Evolutionary conservation across 805 yeast genomes (phyloP), one percentile per base, ranked within the genome.

Genomic region (Candida sanyiensis): DNA sequence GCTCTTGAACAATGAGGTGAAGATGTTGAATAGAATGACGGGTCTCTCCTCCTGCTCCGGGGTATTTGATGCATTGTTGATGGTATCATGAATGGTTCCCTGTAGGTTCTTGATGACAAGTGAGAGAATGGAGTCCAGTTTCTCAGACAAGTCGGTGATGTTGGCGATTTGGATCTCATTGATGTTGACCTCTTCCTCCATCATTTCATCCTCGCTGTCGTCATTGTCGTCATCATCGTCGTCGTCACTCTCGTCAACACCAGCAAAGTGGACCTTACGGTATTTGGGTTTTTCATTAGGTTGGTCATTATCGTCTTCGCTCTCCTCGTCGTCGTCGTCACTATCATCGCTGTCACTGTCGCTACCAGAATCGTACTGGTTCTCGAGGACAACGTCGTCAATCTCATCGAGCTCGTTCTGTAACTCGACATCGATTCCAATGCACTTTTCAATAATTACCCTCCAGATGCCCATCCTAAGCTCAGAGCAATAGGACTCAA

Each of bases 371-470:
- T 58, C 61, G 6, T 58, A 58, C 7, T 52, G 54, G 6, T 44
- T 58, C n/a, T 54, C 54, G 20, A 39, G 37, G 2, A 30, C 38
- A 5, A 28, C 42, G 9, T 49, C 57, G 55, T 84, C 95, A 40
- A 82, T 63, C 48, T 85, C 95, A 51, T 88, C 96, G 42, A 86
- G 63, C 50, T 83, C 93, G 54, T 85, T 87, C 53, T 87, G 96
- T 41, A 89, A 67, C 59, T 88, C 97, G 5, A 89, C 96, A 61
- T 90, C 98, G 33, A 93, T 67, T 47, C 85, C 83, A 43, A 93
- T 86, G 40, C 84, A 72, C 45, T 79, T 75, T 58, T 90, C 96
- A 28, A 88, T 66, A 12, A 89, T 69, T 42, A 85, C 60, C 17
- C 83, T 80, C 96, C 97, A 89, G 6, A 85, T 69, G 33, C 76